Evolutionary conservation across 2,329 filamentous ascomycete species (phyloP).

Genomic region (Ophiostoma sp.): DNA sequence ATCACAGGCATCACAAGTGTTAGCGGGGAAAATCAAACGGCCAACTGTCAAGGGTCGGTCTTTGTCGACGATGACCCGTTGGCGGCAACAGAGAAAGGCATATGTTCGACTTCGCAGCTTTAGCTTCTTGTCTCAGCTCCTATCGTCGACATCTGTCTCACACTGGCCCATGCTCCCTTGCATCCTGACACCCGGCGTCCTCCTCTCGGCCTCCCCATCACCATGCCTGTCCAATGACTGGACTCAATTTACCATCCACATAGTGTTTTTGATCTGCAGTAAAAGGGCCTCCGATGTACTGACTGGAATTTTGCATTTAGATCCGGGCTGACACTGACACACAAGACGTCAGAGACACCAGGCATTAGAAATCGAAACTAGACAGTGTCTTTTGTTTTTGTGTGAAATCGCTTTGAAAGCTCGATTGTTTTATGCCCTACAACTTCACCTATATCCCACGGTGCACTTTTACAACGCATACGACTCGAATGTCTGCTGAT

Average conservation of each 20-base stretch:
- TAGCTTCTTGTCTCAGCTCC: constrained; percentile 19
- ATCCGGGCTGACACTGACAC: neutral
- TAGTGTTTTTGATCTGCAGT: neutral
- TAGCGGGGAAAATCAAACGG: neutral
- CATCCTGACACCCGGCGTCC: constrained; percentile 13
- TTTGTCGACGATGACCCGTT: neutral
- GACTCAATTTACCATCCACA: neutral
- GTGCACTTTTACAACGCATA: constrained; percentile 7
- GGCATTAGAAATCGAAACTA: neutral
- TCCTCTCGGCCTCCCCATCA: constrained; percentile 2
- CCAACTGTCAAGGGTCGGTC: neutral
- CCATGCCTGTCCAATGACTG: neutral
- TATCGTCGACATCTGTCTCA: constrained; percentile 19
- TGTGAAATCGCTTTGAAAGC: constrained; percentile 9
- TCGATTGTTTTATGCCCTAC: neutral
- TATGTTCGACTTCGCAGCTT: constrained; percentile 15
- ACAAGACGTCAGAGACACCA: constrained; percentile 4
- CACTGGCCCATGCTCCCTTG: constrained; percentile 18
- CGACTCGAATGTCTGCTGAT: neutral
- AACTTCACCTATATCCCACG: neutral
- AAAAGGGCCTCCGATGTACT: neutral
- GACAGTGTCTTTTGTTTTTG: constrained; percentile 8
- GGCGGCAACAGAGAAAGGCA: constrained; percentile 4
- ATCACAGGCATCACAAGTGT: neutral
- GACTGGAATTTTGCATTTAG: neutral